Evolutionary conservation across 2,329 filamentous ascomycete species (phyloP).

Genomic region (Cercospora berteroae): DNA sequence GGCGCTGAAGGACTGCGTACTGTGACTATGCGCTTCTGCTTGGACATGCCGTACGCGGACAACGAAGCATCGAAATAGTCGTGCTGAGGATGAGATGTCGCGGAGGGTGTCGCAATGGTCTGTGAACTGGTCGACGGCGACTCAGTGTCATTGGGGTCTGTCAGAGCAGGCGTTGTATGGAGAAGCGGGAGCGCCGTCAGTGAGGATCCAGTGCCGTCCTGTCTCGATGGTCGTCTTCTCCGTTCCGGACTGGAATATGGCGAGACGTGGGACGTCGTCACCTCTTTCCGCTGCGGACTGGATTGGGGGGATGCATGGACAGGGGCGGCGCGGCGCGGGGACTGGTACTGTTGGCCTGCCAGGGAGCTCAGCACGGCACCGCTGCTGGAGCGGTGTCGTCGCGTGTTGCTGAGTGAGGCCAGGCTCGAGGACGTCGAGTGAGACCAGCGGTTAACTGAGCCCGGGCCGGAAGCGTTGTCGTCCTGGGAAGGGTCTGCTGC

Average conservation of each 20-base stretch:
- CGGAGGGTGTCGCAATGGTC: constrained; percentile 34
- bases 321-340: constrained; percentile 33
- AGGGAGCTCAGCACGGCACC: constrained; percentile 40
- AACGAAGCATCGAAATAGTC: constrained; percentile 36
- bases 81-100: constrained; percentile 28
- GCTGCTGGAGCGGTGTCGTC: constrained; percentile 42
- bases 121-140: constrained; percentile 35
- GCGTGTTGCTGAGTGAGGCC: constrained; percentile 37
- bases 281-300: constrained; percentile 38
- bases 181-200: constrained; percentile 37
- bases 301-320: constrained; percentile 40
- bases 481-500: background rate
- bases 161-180: constrained; percentile 33
- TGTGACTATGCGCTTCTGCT: constrained; percentile 29
- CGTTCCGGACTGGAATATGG: constrained; percentile 28
- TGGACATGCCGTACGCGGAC: constrained; percentile 28
- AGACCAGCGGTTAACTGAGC: constrained; percentile 58
- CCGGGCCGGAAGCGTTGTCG: constrained; percentile 39
- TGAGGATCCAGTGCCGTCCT: constrained; percentile 22
- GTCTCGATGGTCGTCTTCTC: constrained; percentile 27
- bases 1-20: constrained; percentile 29
- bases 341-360: constrained; percentile 36
- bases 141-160: constrained; percentile 32
- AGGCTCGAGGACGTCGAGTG: constrained; percentile 55
- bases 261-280: constrained; percentile 15